phyloP scores from a whole-genome alignment of 106 monocot species.

The Alisma plantagoaquatica region DNA sequence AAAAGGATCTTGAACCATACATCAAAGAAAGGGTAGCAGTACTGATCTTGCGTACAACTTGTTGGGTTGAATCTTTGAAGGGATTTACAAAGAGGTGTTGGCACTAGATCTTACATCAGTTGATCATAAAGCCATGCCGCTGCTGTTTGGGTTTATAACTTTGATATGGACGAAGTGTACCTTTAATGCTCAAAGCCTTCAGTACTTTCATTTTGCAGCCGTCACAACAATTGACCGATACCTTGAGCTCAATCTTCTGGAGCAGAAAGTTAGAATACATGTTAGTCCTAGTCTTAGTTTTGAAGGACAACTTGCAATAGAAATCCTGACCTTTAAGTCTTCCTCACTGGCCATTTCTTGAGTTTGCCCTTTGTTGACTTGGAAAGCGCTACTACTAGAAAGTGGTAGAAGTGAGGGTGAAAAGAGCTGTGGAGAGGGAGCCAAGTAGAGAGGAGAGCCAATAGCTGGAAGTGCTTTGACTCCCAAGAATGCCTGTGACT shows the following conservation, averaged over 20 bases:
- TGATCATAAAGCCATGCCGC: not conserved
- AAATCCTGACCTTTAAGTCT: constrained; percentile 22
- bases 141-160: constrained; percentile 61
- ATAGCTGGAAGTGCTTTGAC: no score
- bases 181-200: constrained; percentile 67
- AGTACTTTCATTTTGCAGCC: constrained; percentile 76
- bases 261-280: not conserved
- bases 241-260: constrained; percentile 63
- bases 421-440: no score
- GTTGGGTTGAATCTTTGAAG: no score
- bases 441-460: no score
- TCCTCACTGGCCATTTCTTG: constrained; percentile 39
- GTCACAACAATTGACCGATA: constrained; percentile 69
- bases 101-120: not conserved
- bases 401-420: constrained; percentile 5
- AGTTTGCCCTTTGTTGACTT: not conserved
- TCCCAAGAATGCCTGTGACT: no score
- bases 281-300: no score
- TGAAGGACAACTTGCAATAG: not conserved
- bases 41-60: no score
- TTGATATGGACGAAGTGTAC: constrained; percentile 17
- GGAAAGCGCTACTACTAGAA: no score
- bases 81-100: no score
- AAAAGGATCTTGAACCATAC: not conserved
- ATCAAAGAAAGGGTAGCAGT: not conserved